Evolutionary conservation across 140 eudicot genomes (phyloP), one percentile per base, ranked within the genome.

Genomic region (Ambrosia hybrid): DNA sequence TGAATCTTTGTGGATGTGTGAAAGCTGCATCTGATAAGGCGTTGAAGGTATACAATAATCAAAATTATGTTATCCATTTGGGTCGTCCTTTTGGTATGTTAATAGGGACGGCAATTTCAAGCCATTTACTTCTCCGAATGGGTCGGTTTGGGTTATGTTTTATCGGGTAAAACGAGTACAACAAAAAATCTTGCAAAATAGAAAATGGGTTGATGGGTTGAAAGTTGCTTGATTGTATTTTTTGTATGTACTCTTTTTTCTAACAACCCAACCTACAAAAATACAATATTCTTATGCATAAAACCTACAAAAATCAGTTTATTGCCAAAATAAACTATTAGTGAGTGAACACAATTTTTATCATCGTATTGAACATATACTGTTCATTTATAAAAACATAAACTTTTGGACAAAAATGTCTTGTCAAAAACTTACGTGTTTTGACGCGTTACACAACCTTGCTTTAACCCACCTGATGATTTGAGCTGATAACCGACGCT

Each of bases 1-100:
- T 92, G 68, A 92, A 92, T 73, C 95, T 92, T 56, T 92, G 98
- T 81, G 96, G 98, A 13, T 92, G 98, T 73, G 96, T 90, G 1
- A 87, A 77, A 79, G 91, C 96, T 71, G 96, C 96, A 73, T 78
- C 98, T 56, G 98, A 92, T 73, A 67, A 70, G 36, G 93, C 96
- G 17, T 74, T 92, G 68, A 87, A 86, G 95, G 98, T 92, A 85
- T 14, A 5, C 55, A 9, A 46, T 21, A 21, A 21, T 21, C 30
- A 21, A 21, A 21, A 21, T 2, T 30, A 0, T 30, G 34, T 30
- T 30, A 30, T 2, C 34, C 34, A 30, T 30, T 30, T 30, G 34
- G 34, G 34, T 30, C 2, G 34, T 9, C 26, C 15, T 52, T 17
- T 57, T 9, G 63, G 38, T 8, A 17, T 57, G 63, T 57, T 17